Percentiles rank a stretch among this genome's conserved stretches.
These are phyloP conservation scores for Solanum peruvianum DNA, from an alignment of 257 asterid genomes.

Conservation along the genomic window DNA sequence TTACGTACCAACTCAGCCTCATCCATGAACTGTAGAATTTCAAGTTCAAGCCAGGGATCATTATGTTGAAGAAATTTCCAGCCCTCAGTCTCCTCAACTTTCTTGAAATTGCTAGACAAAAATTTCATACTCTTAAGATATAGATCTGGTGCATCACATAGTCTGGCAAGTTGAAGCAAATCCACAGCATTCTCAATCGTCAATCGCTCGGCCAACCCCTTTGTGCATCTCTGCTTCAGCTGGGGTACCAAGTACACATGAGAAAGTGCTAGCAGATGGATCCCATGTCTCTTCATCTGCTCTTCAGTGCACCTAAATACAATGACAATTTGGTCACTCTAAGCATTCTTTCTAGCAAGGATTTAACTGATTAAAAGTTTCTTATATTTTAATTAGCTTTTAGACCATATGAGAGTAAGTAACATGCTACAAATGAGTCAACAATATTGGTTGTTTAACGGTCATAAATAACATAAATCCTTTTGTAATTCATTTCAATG, in stretches of 20 bases:
- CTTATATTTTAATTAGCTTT: not conserved
- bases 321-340: conserved; percentile 10
- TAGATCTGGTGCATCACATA: conserved; percentile 89
- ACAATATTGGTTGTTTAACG: not conserved
- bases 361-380: not conserved
- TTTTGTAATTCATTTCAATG: not conserved
- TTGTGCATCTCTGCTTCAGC: conserved; percentile 68
- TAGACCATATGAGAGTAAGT: not conserved
- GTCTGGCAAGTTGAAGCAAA: conserved; percentile 71
- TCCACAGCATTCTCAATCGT: conserved; percentile 60
- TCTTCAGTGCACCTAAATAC: conserved; percentile 59
- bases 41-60: conserved; percentile 84
- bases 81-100: conserved; percentile 73
- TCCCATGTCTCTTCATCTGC: conserved; percentile 65
- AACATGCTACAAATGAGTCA: not conserved
- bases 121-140: conserved; percentile 57
- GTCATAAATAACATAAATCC: not conserved
- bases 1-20: conserved; percentile 65
- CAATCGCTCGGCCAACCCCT: conserved; percentile 34
- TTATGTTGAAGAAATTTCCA: conserved; percentile 71
- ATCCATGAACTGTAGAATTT: conserved; percentile 66
- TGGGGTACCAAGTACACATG: conserved; percentile 73
- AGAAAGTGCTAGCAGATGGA: conserved; percentile 70
- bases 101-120: conserved; percentile 34
- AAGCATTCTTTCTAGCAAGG: not conserved